Evolutionary conservation across 768 basidiomycete genomes (phyloP).

Genomic region (Collybia nuda): DNA sequence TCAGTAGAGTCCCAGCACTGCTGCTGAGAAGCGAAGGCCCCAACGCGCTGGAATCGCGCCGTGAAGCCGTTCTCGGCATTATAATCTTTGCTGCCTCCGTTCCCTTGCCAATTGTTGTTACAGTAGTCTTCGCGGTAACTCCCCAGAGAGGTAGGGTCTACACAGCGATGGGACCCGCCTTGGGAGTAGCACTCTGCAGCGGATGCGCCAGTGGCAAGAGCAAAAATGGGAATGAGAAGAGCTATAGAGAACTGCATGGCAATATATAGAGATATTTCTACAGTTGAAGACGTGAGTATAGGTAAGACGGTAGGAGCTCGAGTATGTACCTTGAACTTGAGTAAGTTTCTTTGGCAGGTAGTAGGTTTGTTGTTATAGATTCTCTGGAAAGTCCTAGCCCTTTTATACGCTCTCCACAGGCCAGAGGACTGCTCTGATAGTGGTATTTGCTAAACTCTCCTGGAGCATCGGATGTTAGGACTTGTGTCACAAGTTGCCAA

Average conservation of each 20-base stretch:
- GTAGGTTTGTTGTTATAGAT: too few relatives aligned
- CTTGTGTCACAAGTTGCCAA: too few relatives aligned
- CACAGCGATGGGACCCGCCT: background rate
- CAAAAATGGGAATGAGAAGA: background rate
- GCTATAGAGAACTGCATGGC: background rate
- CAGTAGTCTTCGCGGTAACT: background rate
- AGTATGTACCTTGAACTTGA: too few relatives aligned
- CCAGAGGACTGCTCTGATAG: too few relatives aligned
- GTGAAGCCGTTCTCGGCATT: background rate
- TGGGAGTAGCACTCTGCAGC: conserved; percentile 1
- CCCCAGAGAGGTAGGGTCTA: background rate
- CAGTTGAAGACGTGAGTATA: too few relatives aligned
- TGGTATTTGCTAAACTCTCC: too few relatives aligned
- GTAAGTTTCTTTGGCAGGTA: too few relatives aligned
- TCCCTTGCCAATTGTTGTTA: background rate
- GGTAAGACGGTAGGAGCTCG: too few relatives aligned
- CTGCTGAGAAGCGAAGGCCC: conserved; percentile 1
- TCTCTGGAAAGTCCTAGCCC: too few relatives aligned
- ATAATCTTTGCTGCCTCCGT: background rate
- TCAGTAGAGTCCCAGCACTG: background rate
- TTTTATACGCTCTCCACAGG: too few relatives aligned
- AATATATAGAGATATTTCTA: too few relatives aligned
- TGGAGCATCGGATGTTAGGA: too few relatives aligned
- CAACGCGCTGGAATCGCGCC: background rate
- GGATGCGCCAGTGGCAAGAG: background rate